Evolutionary conservation across 257 asterid genomes (phyloP).

Genomic region (Euphrasia confusa): DNA sequence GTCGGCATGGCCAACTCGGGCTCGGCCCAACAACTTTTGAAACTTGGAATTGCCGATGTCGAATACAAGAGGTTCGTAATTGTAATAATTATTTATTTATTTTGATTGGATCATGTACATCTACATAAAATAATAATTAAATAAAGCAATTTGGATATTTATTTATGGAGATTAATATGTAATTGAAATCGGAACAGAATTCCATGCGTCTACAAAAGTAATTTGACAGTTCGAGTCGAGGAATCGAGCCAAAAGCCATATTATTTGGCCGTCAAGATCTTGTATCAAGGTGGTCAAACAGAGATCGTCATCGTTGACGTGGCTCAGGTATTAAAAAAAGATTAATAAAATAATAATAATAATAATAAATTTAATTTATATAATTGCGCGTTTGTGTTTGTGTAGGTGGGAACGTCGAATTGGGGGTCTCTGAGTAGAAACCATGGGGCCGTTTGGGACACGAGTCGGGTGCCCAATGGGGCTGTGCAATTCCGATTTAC

Average conservation of each 20-base stretch:
- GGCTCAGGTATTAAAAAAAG: slow-evolving; percentile 46
- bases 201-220: slow-evolving; percentile 57
- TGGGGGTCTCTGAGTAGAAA: slow-evolving; percentile 64
- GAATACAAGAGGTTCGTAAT: slow-evolving; percentile 53
- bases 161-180: too few species aligned
- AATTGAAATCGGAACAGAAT: slow-evolving; percentile 33
- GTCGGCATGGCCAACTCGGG: slow-evolving; percentile 55
- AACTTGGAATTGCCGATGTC: slow-evolving; percentile 52
- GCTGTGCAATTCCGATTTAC: slow-evolving; percentile 42
- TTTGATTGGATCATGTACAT: background rate
- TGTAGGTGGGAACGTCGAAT: slow-evolving; percentile 43
- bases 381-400: background rate
- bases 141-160: too few species aligned
- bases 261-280: slow-evolving; percentile 49
- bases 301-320: slow-evolving; percentile 55
- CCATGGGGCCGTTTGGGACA: slow-evolving; percentile 77
- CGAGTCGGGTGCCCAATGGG: slow-evolving; percentile 69
- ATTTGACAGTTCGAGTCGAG: slow-evolving; percentile 58
- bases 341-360: background rate
- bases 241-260: slow-evolving; percentile 72
- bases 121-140: background rate
- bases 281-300: slow-evolving; percentile 86
- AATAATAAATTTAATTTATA: too few species aligned
- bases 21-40: slow-evolving; percentile 35
- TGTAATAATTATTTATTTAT: too few species aligned